phyloP scores from a whole-genome alignment of 2,329 filamentous ascomycete species.

The Myriosclerotinia scirpicola region DNA sequence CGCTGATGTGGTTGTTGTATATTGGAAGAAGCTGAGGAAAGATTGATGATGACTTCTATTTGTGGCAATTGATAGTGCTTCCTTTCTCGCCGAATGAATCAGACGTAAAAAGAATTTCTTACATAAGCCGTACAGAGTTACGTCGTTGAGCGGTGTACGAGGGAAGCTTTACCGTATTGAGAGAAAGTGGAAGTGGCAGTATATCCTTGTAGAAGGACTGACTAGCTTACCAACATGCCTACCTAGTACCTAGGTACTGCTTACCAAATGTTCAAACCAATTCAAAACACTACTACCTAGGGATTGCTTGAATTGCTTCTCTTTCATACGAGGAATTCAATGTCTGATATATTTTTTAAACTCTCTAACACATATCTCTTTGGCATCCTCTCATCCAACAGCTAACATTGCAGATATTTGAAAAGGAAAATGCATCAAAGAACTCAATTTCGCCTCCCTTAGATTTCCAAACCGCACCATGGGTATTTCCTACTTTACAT shows the following conservation, averaged over 20 bases:
- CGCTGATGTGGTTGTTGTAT: constrained; percentile 11
- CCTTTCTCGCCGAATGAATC: constrained; percentile 24
- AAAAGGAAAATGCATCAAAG: constrained; percentile 16
- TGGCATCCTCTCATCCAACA: background rate
- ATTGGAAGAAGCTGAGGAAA: constrained; percentile 7
- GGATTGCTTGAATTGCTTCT: background rate
- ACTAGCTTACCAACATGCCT: no score
- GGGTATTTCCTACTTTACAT: constrained; percentile 11
- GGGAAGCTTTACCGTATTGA: background rate
- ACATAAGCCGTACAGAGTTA: constrained; percentile 1
- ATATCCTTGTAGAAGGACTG: no score
- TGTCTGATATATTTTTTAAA: background rate
- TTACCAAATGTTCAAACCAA: no score
- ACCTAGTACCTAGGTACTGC: no score
- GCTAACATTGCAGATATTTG: background rate
- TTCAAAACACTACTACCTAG: no score
- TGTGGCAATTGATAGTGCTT: constrained; percentile 18
- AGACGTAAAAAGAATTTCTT: constrained; percentile 23
- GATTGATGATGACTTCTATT: constrained; percentile 19
- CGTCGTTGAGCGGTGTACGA: constrained; percentile 8
- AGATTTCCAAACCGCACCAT: constrained; percentile 1
- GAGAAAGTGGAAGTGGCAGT: background rate
- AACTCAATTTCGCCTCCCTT: constrained; percentile 5
- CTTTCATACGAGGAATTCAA: background rate
- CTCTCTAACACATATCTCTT: background rate